phyloP scores from a whole-genome alignment of 208 protist species.

The Wallacemonas sp. region DNA sequence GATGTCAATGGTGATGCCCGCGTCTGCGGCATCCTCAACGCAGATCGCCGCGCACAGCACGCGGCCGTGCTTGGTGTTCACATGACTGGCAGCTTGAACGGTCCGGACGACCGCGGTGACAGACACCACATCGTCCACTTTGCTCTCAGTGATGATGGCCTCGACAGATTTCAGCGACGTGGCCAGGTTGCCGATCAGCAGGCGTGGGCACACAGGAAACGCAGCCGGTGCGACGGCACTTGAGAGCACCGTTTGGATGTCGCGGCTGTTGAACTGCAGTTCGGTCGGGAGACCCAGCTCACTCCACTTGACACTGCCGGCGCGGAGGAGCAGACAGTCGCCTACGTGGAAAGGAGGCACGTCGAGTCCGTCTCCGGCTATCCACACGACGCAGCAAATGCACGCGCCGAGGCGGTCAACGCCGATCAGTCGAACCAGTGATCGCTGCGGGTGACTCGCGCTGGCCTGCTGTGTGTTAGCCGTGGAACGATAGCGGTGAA shows the following conservation, averaged over 20 bases:
- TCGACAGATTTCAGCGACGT: constrained; percentile 26
- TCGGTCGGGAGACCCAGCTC: constrained; percentile 29
- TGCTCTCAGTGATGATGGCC: constrained; percentile 22
- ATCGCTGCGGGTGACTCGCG: too few relatives aligned
- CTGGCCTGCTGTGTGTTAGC: not conserved
- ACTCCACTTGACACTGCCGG: constrained; percentile 37
- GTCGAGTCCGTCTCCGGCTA: not conserved
- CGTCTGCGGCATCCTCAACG: constrained; percentile 27
- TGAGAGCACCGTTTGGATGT: constrained; percentile 21
- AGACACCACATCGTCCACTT: constrained; percentile 52
- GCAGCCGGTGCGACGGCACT: not conserved
- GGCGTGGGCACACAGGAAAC: constrained; percentile 37
- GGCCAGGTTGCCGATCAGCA: constrained; percentile 39
- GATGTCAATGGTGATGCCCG: constrained; percentile 35
- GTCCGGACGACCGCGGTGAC: constrained; percentile 43
- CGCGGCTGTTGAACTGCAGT: constrained; percentile 50
- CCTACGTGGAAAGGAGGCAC: constrained; percentile 16
- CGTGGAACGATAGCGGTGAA: constrained; percentile 12
- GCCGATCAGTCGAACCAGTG: constrained; percentile 48
- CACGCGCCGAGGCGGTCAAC: constrained; percentile 61
- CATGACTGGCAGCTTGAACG: constrained; percentile 22
- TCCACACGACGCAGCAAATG: constrained; percentile 31
- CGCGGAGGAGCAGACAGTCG: constrained; percentile 28
- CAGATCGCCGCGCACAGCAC: constrained; percentile 45
- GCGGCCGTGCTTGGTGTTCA: constrained; percentile 63